Percentiles rank a stretch among this genome's conserved stretches.
These are phyloP conservation scores for Ogataea degrootiae DNA, from an alignment of 805 yeast genomes.

Conservation along the genomic window DNA sequence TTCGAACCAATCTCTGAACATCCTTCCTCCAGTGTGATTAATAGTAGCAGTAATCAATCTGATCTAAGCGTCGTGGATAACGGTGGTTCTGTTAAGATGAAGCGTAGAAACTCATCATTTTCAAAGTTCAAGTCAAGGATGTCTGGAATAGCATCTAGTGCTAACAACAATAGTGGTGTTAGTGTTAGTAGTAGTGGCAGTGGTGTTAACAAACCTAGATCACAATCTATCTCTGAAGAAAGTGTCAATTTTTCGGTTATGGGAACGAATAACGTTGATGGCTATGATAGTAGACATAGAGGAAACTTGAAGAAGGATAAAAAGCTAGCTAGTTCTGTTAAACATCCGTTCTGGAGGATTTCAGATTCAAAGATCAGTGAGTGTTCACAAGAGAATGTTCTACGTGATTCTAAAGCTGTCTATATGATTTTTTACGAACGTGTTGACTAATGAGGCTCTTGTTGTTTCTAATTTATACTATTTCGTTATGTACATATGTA, in stretches of 20 bases:
- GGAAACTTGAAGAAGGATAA: conserved; percentile 25
- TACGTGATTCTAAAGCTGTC: conserved; percentile 68
- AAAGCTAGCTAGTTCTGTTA: conserved; percentile 50
- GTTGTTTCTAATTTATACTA: too few relatives aligned
- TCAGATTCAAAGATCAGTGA: conserved; percentile 74
- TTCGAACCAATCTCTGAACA: too few relatives aligned
- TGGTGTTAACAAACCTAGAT: conserved; percentile 8
- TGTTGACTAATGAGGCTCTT: conserved; percentile 26
- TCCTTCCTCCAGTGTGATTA: too few relatives aligned
- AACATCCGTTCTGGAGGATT: conserved; percentile 76
- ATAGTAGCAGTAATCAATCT: neutral
- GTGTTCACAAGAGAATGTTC: conserved; percentile 49
- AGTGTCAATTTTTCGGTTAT: neutral
- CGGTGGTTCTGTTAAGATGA: neutral
- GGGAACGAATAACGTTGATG: neutral
- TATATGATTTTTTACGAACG: conserved; percentile 83
- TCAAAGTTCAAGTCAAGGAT: conserved; percentile 18
- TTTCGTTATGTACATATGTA: too few relatives aligned
- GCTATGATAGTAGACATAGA: neutral
- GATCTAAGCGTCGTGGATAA: neutral
- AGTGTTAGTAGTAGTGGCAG: conserved; percentile 4
- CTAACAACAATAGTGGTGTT: conserved; percentile 3
- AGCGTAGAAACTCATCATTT: conserved; percentile 9
- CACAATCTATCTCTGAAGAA: neutral
- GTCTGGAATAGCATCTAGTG: conserved; percentile 15